Evolutionary conservation across 345 rosid species (phyloP).

Genomic region (Gossypium australe): DNA sequence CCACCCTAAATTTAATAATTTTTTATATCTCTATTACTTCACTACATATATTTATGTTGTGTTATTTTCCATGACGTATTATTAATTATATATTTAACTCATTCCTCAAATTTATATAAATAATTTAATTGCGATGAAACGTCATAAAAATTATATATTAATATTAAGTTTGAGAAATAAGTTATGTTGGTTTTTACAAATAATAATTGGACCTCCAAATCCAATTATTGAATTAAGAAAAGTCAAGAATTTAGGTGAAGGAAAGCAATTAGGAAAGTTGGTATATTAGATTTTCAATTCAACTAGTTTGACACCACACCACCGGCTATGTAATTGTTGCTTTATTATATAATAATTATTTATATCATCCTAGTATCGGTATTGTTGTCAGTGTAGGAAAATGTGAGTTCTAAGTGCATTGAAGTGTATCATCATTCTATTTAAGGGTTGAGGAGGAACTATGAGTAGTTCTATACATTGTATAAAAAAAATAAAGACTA

Average conservation of each 20-base stretch:
- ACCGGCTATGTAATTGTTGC: not conserved
- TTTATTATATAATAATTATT: not conserved
- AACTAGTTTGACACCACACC: not conserved
- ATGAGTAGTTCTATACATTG: too few species aligned
- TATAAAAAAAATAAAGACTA: too few species aligned
- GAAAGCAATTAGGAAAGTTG: not conserved
- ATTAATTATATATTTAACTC: not conserved
- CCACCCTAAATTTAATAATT: too few species aligned
- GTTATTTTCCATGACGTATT: too few species aligned
- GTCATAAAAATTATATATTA: too few species aligned
- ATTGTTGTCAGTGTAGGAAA: rapidly evolving
- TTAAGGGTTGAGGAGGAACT: too few species aligned
- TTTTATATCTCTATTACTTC: too few species aligned
- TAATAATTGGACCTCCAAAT: not conserved
- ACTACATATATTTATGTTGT: too few species aligned
- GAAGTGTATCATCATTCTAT: too few species aligned
- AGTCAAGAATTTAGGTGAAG: conserved; percentile 19
- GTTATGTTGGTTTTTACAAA: not conserved
- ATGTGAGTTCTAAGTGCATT: too few species aligned
- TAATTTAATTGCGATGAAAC: too few species aligned
- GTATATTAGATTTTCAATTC: not conserved
- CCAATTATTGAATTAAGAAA: conserved; percentile 11
- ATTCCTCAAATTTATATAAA: not conserved
- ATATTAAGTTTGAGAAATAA: not conserved
- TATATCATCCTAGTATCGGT: too few species aligned